These are phyloP conservation scores for Colletotrichum gloeosporioides DNA, from an alignment of 2,329 filamentous ascomycete genomes.

Conservation along the genomic window DNA sequence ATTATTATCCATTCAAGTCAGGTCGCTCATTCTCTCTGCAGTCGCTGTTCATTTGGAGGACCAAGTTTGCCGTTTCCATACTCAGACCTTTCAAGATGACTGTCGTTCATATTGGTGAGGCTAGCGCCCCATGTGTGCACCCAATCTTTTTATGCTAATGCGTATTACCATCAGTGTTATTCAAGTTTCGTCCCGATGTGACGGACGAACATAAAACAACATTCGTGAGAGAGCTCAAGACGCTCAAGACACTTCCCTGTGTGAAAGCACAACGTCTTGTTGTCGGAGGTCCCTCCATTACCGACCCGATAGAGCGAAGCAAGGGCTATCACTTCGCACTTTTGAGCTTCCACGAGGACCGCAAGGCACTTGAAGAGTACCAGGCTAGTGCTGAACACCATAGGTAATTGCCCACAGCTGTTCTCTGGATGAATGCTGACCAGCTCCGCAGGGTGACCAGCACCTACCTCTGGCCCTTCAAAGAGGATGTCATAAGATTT, in stretches of 20 bases:
- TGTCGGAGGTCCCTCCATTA: constrained; percentile 59
- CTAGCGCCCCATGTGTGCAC: neutral
- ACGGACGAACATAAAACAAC: constrained; percentile 44
- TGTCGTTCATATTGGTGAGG: constrained; percentile 39
- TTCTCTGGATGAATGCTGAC: neutral
- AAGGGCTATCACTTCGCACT: constrained; percentile 58
- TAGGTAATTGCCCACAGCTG: constrained; percentile 34
- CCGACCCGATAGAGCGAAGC: constrained; percentile 54
- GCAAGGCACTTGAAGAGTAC: constrained; percentile 52
- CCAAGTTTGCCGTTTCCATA: fast-evolving
- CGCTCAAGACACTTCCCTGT: constrained; percentile 51
- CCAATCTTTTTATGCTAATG: neutral
- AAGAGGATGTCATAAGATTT: constrained; percentile 57
- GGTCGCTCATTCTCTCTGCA: fast-evolving
- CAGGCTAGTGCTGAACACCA: constrained; percentile 59
- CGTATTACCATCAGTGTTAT: constrained; percentile 43
- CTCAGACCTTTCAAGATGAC: constrained; percentile 30
- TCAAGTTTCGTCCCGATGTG: constrained; percentile 52
- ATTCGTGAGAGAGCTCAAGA: constrained; percentile 53
- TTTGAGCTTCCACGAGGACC: constrained; percentile 55
- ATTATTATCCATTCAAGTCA: fast-evolving
- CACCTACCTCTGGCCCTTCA: constrained; percentile 56
- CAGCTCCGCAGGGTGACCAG: constrained; percentile 49
- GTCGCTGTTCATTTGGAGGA: fast-evolving
- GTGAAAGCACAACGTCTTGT: constrained; percentile 53